These are phyloP conservation scores for Amanita molliuscula DNA, from an alignment of 768 basidiomycete species.

Conservation along the genomic window DNA sequence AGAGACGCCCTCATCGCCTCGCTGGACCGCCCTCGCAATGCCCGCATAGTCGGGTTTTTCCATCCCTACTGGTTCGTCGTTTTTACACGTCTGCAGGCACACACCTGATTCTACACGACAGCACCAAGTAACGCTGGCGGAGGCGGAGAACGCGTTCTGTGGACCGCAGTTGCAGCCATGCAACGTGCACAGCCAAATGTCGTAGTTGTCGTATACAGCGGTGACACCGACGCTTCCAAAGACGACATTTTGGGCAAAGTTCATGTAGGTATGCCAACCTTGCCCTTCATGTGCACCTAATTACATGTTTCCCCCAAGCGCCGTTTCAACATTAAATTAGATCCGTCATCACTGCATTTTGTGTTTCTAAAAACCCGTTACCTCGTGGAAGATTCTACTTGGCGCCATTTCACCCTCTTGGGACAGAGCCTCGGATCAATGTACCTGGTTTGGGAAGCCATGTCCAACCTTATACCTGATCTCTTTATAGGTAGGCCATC, in stretches of 20 bases:
- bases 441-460: constrained; percentile 73
- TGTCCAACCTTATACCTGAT: constrained; percentile 74
- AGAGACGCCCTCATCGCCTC: neutral
- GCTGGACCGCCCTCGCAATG: neutral
- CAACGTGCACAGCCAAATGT: constrained; percentile 59
- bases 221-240: constrained; percentile 76
- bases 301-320: constrained; percentile 29
- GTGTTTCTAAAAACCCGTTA: constrained; percentile 65
- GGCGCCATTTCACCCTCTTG: constrained; percentile 85
- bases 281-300: neutral
- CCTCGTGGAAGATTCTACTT: constrained; percentile 72
- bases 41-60: constrained; percentile 68
- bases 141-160: constrained; percentile 92
- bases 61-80: constrained; percentile 86
- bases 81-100: constrained; percentile 1
- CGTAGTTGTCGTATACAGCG: constrained; percentile 79
- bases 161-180: constrained; percentile 76
- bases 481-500: constrained; percentile 66
- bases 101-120: constrained; percentile 29
- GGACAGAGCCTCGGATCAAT: constrained; percentile 90
- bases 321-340: constrained; percentile 71
- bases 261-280: constrained; percentile 38
- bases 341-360: constrained; percentile 61
- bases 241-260: constrained; percentile 73
- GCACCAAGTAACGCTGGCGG: constrained; percentile 80